These are phyloP conservation scores for Flagelloscypha sp. DNA, from an alignment of 768 basidiomycete species.

Conservation along the genomic window DNA sequence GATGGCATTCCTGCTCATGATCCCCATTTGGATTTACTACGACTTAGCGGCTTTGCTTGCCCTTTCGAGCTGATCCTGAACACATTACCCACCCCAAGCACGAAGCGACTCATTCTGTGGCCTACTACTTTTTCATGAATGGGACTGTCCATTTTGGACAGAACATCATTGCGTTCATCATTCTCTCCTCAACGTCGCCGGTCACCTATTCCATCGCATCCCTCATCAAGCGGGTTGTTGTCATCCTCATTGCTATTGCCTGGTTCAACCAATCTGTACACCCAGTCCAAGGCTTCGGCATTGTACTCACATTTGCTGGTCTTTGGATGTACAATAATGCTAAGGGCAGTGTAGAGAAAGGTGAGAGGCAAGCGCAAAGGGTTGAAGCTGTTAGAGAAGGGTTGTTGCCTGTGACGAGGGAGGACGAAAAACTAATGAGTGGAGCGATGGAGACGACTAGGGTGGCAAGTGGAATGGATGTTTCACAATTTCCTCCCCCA, in stretches of 20 bases:
- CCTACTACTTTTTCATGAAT: slow-evolving; percentile 85
- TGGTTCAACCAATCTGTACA: slow-evolving; percentile 93
- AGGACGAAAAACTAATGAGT: slow-evolving; percentile 44
- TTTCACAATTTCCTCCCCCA: no score
- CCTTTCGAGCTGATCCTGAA: slow-evolving; percentile 26
- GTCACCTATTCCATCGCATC: slow-evolving; percentile 99
- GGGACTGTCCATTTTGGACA: slow-evolving; percentile 95
- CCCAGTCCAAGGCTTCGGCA: slow-evolving; percentile 81
- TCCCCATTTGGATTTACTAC: slow-evolving; percentile 89
- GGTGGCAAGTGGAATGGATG: no score
- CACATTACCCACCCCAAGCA: slow-evolving; percentile 38
- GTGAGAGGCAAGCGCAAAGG: slow-evolving; percentile 80
- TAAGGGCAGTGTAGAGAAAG: slow-evolving; percentile 85
- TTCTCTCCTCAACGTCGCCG: slow-evolving; percentile 91
- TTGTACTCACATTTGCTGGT: slow-evolving; percentile 80
- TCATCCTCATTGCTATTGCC: slow-evolving; percentile 94
- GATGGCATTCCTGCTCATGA: slow-evolving; percentile 92
- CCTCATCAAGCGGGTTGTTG: slow-evolving; percentile 93
- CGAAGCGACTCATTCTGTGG: slow-evolving; percentile 46
- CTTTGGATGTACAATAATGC: slow-evolving; percentile 95
- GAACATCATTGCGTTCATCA: slow-evolving; percentile 95
- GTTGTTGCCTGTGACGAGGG: slow-evolving; percentile 60
- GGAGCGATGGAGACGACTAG: no score
- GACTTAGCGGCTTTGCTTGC: slow-evolving; percentile 69
- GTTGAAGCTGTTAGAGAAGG: slow-evolving; percentile 65